phyloP scores from a whole-genome alignment of 2,329 filamentous ascomycete genomes.

The Teratosphaeria epicoccoides region DNA sequence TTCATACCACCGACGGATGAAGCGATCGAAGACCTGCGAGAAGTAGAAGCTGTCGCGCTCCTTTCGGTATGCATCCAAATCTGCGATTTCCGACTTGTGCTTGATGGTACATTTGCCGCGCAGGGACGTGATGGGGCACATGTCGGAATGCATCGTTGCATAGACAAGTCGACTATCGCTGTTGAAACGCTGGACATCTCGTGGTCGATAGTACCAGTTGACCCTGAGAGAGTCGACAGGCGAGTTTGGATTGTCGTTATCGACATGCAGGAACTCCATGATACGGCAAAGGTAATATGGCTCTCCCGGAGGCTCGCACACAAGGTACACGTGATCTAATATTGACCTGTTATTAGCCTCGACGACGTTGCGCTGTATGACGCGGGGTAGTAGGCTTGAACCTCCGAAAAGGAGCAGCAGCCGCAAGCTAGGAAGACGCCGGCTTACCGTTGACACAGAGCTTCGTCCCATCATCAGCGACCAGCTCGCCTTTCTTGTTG shows the following conservation, averaged over 20 bases:
- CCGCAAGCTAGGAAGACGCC: neutral
- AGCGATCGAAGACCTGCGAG: slow-evolving; percentile 93
- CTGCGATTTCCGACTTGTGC: slow-evolving; percentile 76
- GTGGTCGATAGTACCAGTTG: slow-evolving; percentile 97
- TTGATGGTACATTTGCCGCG: slow-evolving; percentile 87
- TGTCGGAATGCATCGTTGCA: slow-evolving; percentile 97
- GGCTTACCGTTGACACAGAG: slow-evolving; percentile 74
- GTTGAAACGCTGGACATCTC: slow-evolving; percentile 86
- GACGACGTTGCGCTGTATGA: slow-evolving; percentile 4
- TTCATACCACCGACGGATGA: slow-evolving; percentile 96
- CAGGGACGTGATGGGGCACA: slow-evolving; percentile 80
- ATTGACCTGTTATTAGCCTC: slow-evolving; percentile 8
- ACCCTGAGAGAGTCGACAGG: slow-evolving; percentile 80
- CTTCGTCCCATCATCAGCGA: slow-evolving; percentile 82
- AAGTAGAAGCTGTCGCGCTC: slow-evolving; percentile 87
- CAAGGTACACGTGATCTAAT: slow-evolving; percentile 78
- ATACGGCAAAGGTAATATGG: slow-evolving; percentile 96
- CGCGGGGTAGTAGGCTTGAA: slow-evolving; percentile 10
- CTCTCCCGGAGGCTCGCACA: slow-evolving; percentile 94
- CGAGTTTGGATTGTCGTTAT: slow-evolving; percentile 56
- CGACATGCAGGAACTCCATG: slow-evolving; percentile 89
- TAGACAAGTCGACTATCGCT: slow-evolving; percentile 86
- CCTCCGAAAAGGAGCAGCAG: slow-evolving; percentile 4
- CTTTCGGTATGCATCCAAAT: slow-evolving; percentile 75
- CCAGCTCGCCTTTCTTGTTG: slow-evolving; percentile 61